These are phyloP conservation scores for Entonaema liquescens DNA, from an alignment of 495 filamentous ascomycete species.

Conservation along the genomic window DNA sequence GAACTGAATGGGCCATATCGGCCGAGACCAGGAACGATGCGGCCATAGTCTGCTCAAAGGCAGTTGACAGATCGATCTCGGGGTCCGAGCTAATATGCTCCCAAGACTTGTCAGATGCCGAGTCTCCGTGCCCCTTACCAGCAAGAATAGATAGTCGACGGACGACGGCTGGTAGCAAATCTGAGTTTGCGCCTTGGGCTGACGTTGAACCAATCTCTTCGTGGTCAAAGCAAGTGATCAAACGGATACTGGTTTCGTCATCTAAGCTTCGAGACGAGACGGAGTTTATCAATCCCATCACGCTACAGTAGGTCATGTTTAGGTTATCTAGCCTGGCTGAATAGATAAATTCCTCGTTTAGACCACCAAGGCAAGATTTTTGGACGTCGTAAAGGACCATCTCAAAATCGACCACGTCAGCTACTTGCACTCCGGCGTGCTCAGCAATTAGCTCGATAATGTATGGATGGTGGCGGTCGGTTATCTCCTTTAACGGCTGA, in stretches of 20 bases:
- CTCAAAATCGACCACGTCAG: conserved; percentile 91
- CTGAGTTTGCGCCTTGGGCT: conserved; percentile 93
- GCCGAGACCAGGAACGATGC: conserved; percentile 96
- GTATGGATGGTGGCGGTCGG: conserved; percentile 88
- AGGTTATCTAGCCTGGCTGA: conserved; percentile 93
- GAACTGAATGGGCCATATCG: conserved; percentile 95
- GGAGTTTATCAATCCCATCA: conserved; percentile 82
- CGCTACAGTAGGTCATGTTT: conserved; percentile 91
- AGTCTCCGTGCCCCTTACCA: conserved; percentile 50
- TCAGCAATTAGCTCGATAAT: conserved; percentile 86
- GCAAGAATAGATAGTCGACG: conserved; percentile 86
- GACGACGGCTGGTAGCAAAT: conserved; percentile 87
- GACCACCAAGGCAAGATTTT: conserved; percentile 83
- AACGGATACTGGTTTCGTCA: conserved; percentile 79
- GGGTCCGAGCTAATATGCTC: conserved; percentile 60
- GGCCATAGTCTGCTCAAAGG: conserved; percentile 91
- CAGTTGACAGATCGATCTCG: conserved; percentile 68
- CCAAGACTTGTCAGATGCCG: conserved; percentile 59
- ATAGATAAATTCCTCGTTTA: conserved; percentile 94
- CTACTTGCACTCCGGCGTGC: conserved; percentile 71
- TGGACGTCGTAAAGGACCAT: conserved; percentile 96
- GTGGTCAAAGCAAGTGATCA: conserved; percentile 95
- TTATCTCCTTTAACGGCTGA: conserved; percentile 75
- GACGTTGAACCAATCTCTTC: conserved; percentile 94
- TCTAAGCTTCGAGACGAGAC: conserved; percentile 66